Evolutionary conservation across 257 asterid species (phyloP).

Genomic region (Nicotiana benthamiana): DNA sequence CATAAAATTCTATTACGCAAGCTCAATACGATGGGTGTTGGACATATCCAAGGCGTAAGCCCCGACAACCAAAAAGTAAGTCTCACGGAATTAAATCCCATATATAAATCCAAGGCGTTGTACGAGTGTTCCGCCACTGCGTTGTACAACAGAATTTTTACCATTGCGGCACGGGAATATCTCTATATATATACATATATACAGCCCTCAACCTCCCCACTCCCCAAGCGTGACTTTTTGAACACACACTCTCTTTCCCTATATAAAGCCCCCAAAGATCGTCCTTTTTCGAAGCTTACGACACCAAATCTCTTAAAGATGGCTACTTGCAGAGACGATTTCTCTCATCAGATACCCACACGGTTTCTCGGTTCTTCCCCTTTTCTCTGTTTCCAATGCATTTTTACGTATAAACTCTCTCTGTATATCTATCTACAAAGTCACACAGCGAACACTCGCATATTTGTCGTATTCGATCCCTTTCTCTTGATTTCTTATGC

Average conservation of each 20-base stretch:
- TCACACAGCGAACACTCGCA: background rate
- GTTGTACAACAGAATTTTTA: no score
- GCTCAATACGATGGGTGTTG: no score
- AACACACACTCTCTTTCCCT: background rate
- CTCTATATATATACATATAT: no score
- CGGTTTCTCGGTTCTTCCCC: background rate
- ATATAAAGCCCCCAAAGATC: background rate
- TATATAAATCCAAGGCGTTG: no score
- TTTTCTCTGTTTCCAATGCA: background rate
- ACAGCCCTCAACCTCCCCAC: no score
- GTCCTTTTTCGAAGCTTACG: background rate
- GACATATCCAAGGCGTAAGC: no score
- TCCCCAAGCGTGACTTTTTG: no score
- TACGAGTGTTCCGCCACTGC: no score
- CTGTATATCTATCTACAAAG: background rate
- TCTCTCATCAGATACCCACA: background rate
- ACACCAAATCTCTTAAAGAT: background rate
- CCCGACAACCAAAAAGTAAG: no score
- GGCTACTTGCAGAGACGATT: background rate
- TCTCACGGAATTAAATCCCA: no score
- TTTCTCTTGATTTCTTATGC: background rate
- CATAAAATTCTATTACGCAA: no score
- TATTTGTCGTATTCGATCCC: background rate
- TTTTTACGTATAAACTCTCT: background rate
- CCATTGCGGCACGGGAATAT: no score